Base-by-base conservation (phyloP, 2,329 filamentous ascomycete genomes). In the Curvularia lunata region DNA sequence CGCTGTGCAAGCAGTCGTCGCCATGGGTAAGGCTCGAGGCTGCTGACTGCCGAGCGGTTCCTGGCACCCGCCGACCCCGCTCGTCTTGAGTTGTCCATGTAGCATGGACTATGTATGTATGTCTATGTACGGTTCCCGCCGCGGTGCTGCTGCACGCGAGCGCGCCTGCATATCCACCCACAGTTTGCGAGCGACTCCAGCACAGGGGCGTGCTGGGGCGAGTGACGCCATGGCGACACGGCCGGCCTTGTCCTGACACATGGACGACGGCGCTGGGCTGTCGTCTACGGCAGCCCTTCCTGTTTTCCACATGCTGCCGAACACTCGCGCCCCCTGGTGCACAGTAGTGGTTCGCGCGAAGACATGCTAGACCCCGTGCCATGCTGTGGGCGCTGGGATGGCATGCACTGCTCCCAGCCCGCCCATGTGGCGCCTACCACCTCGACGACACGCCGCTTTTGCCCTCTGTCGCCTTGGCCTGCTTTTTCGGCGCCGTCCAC, bases 371-470 rank as follows among this genome's bases (percentile, higher is more conserved):
- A 63, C 51, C 41, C 63, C 63, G 63, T 65, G 63, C 61, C 52
- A n/a, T n/a, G 42, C 51, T 41, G 51, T 42, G 45, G 58, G 47
- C 58, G 64, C 60, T 61, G 52, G 62, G 64, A 65, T 59, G 54
- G 58, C 61, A 56, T 58, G 50, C 47, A 64, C 57, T 30, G 27
- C 27, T 30, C 5, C 45, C 43, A 53, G 59, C 42, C 52, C 45
- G 51, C 28, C 53, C 49, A 63, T 57, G 52, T 47, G 40, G 56
- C 54, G 45, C 45, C 40, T 50, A 23, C 5, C 7, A 41, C 48
- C 16, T 30, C 42, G 25, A 54, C 32, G 43, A 51, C 48, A 25
- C 59, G 61, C 62, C 64, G 64, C 63, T 67, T 66, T 64, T 59
- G 52, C 9, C 38, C 45, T 30, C 25, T 12, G 9, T 21, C n/a